Percentiles rank a stretch among this genome's conserved stretches.
phyloP scores from a whole-genome alignment of 352 stramenopile species.

The Albugo laibachii region DNA sequence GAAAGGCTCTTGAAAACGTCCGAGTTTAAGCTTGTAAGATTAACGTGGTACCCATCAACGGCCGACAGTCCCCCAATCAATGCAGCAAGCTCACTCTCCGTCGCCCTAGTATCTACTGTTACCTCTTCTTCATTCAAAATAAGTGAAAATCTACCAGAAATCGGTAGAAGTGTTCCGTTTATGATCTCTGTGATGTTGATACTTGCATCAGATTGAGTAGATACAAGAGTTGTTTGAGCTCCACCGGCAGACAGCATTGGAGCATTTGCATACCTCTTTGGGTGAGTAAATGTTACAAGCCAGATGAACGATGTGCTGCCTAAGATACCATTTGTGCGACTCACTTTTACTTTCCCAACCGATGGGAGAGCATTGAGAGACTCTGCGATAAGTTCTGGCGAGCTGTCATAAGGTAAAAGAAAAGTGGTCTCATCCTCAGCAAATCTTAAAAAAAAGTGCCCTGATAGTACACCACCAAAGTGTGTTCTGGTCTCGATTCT shows the following conservation, averaged over 20 bases:
- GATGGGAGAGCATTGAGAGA: conserved; percentile 11
- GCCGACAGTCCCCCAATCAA: neutral
- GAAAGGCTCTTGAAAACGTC: conserved; percentile 4
- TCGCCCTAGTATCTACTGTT: conserved; percentile 1
- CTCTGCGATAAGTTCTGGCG: conserved; percentile 8
- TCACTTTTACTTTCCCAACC: conserved; percentile 4
- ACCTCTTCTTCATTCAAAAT: neutral
- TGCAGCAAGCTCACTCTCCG: conserved; percentile 1
- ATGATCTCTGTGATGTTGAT: conserved; percentile 6
- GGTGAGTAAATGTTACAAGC: conserved; percentile 11
- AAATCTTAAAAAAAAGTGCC: conserved; percentile 15
- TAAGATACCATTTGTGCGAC: conserved; percentile 3
- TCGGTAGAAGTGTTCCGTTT: conserved; percentile 1
- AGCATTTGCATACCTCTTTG: conserved; percentile 6
- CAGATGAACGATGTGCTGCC: conserved; percentile 7
- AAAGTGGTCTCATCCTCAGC: conserved; percentile 8
- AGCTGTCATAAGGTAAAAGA: conserved; percentile 11
- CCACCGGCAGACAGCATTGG: conserved; percentile 7
- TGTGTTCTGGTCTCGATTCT: conserved; percentile 8
- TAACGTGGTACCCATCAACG: conserved; percentile 1
- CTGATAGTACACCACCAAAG: conserved; percentile 7
- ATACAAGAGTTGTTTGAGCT: conserved; percentile 10
- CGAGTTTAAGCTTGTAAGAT: neutral
- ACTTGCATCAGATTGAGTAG: conserved; percentile 3
- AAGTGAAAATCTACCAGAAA: conserved; percentile 6